Base-by-base conservation (phyloP, 768 basidiomycete genomes). In the Termitomyces heimii region DNA sequence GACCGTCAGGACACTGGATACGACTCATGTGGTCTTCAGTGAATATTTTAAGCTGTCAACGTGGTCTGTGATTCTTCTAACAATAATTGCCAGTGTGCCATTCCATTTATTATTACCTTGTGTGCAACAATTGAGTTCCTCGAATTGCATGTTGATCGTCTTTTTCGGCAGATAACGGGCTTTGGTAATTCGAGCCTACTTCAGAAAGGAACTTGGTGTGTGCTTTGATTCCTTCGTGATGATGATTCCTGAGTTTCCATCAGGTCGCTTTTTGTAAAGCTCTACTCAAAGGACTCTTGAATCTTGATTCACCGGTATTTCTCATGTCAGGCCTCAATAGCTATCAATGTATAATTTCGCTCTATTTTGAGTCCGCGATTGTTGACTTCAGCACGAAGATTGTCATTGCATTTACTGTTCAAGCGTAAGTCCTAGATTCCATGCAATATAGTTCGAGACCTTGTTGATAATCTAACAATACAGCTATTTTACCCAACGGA, bases 401-500 rank as follows among this genome's bases (percentile, higher is more conserved):
- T 37, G 18, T 71, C 37, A 72, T 78, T 45, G 76, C 75, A 20
- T 75, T 78, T 44, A 61, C 75, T 32, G 73, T 74, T 6, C 77
- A 80, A 68, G 67, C 66, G 76, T 79, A 42, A 28, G 73, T 64
- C 20, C 29, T 43, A 13, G 5, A 16, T 20, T 35, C 10, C 4
- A 22, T 20, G 13, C 12, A 2, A 44, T 42, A 29, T 26, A 20
- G 6, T n/a, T 16, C 3, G 18, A 44, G n/a, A 8, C 16, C 24
- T 42, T 3, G 31, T 22, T n/a, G 43, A 22, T 16, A 31, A 13
- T 20, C n/a, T 42, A 20, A 16, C 45, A 43, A 39, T 20, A 37
- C 49, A 77, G 77, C 37, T 77, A 74, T 54, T 77, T 77, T 55
- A 73, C 73, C 13, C 67, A 68, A 52, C 68, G 74, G 34, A 77